A percentile compares a stretch with the other conserved stretches of the same genome.
Evolutionary conservation across 2,329 filamentous ascomycete species (phyloP).

Genomic region (Teratosphaeria gauchensis): DNA sequence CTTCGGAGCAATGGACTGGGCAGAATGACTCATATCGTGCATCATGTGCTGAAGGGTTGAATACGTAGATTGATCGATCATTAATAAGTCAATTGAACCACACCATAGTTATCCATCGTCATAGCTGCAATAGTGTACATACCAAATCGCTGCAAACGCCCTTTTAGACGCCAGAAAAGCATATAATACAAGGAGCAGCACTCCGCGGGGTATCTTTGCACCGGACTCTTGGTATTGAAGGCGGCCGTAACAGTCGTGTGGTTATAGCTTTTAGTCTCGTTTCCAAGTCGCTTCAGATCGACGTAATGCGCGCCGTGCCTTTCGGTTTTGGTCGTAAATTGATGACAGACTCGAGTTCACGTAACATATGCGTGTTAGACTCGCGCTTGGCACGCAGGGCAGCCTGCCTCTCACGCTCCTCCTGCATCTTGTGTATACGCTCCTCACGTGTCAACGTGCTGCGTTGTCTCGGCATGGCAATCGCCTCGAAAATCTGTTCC

Average conservation of each 20-base stretch:
- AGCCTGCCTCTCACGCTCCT: constrained; percentile 70
- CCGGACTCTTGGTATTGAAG: neutral
- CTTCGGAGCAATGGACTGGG: too few relatives aligned
- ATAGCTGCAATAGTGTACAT: neutral
- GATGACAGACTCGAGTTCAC: constrained; percentile 86
- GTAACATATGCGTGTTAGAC: constrained; percentile 79
- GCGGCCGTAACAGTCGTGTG: neutral
- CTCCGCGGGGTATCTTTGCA: neutral
- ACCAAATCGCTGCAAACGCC: neutral
- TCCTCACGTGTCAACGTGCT: constrained; percentile 73
- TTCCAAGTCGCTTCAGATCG: neutral
- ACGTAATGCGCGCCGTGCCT: constrained; percentile 4
- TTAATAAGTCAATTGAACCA: too few relatives aligned
- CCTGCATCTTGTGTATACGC: constrained; percentile 75
- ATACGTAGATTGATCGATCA: too few relatives aligned
- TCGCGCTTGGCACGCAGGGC: constrained; percentile 64
- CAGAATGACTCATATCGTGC: too few relatives aligned
- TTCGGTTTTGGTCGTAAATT: constrained; percentile 16
- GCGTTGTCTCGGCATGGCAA: constrained; percentile 62
- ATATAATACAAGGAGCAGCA: neutral
- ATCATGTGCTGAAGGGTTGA: too few relatives aligned
- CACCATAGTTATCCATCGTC: too few relatives aligned
- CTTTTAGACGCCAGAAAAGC: neutral
- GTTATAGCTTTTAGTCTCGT: neutral
- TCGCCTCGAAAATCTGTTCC: constrained; percentile 80